phyloP scores from a whole-genome alignment of 2,329 filamentous ascomycete species.

The Rosellinia necatrix region DNA sequence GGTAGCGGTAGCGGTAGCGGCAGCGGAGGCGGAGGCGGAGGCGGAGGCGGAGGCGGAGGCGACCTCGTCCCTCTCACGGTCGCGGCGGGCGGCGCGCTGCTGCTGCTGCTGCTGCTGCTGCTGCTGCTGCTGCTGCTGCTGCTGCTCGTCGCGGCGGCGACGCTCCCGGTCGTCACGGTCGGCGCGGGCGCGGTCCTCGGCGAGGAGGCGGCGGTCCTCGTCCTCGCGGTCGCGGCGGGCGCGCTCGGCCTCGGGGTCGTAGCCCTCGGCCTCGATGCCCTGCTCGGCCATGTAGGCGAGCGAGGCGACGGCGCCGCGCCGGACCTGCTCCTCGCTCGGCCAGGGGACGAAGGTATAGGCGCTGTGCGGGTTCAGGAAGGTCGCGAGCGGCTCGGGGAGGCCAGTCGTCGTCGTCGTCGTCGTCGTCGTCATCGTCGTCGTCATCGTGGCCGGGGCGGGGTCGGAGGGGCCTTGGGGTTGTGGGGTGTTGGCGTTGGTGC shows the following conservation, averaged over 20 bases:
- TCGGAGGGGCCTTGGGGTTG: too few species aligned
- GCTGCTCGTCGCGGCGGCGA: slow-evolving; percentile 49
- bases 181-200: slow-evolving; percentile 52
- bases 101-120: too few species aligned
- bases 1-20: too few species aligned
- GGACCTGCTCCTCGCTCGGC: slow-evolving; percentile 73
- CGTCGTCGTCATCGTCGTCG: slow-evolving; percentile 26
- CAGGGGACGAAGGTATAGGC: slow-evolving; percentile 73
- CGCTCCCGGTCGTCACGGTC: slow-evolving; percentile 54
- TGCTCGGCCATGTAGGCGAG: slow-evolving; percentile 65
- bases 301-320: slow-evolving; percentile 67
- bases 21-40: too few species aligned
- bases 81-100: slow-evolving; percentile 27
- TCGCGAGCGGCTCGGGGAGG: slow-evolving; percentile 54
- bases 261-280: slow-evolving; percentile 64
- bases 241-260: slow-evolving; percentile 62
- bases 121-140: too few species aligned
- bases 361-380: slow-evolving; percentile 59
- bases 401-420: slow-evolving; percentile 36
- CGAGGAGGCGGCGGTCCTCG: slow-evolving; percentile 52
- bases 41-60: too few species aligned
- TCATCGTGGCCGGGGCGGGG: too few species aligned
- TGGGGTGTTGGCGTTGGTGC: not conserved
- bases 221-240: slow-evolving; percentile 54
- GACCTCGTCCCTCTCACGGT: slow-evolving; percentile 48